These are phyloP conservation scores for Huntiella savannae DNA, from an alignment of 2,329 filamentous ascomycete genomes.

Conservation along the genomic window DNA sequence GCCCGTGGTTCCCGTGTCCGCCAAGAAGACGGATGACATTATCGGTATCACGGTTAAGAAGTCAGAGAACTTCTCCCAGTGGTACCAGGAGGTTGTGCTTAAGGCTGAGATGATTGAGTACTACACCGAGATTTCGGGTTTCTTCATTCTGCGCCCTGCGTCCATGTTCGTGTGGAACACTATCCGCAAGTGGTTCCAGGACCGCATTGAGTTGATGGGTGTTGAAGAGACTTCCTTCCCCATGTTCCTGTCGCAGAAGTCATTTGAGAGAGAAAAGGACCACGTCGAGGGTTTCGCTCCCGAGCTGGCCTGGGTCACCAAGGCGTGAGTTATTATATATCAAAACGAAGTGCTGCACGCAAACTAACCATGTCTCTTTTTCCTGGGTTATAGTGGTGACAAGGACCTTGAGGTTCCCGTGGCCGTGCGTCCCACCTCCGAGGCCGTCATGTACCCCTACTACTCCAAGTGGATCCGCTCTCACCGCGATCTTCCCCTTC, in stretches of 20 bases:
- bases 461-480: slow-evolving; percentile 94
- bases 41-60: slow-evolving; percentile 82
- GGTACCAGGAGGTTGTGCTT: slow-evolving; percentile 94
- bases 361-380: neutral
- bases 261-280: slow-evolving; percentile 73
- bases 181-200: slow-evolving; percentile 48
- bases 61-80: slow-evolving; percentile 70
- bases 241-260: slow-evolving; percentile 84
- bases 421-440: slow-evolving; percentile 48
- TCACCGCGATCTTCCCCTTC: slow-evolving; percentile 82
- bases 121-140: slow-evolving; percentile 84
- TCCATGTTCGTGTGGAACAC: slow-evolving; percentile 49
- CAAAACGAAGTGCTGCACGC: neutral
- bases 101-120: slow-evolving; percentile 98
- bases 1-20: slow-evolving; percentile 33
- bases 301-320: slow-evolving; percentile 75
- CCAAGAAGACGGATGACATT: slow-evolving; percentile 46
- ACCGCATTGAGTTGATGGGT: slow-evolving; percentile 71
- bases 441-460: slow-evolving; percentile 85
- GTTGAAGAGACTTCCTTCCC: slow-evolving; percentile 95
- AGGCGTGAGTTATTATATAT: slow-evolving; percentile 36
- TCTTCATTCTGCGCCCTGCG: slow-evolving; percentile 71
- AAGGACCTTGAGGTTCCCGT: slow-evolving; percentile 73
- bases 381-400: slow-evolving; percentile 43
- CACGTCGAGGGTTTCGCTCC: slow-evolving; percentile 98